These are phyloP conservation scores for Chlorociboria aeruginascens DNA, from an alignment of 495 filamentous ascomycete species.

Conservation along the genomic window DNA sequence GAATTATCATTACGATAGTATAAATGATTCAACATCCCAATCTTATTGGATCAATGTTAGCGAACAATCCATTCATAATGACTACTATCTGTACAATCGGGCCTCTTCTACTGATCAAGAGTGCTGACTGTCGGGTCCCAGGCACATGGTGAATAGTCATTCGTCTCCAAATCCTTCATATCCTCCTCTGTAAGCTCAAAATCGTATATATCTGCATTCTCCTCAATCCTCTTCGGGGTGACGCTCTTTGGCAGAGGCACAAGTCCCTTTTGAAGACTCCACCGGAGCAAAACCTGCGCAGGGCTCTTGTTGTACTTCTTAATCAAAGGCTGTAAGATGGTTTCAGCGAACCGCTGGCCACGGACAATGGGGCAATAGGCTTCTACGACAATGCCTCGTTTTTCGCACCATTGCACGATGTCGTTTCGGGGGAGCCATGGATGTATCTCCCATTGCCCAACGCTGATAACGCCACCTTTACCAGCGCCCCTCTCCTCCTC, in stretches of 20 bases:
- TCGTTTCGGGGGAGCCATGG: slow-evolving; percentile 73
- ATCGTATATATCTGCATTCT: slow-evolving; percentile 70
- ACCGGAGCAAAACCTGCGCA: slow-evolving; percentile 71
- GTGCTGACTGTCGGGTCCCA: slow-evolving; percentile 57
- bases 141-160: slow-evolving; percentile 49
- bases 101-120: slow-evolving; percentile 7
- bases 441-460: slow-evolving; percentile 85
- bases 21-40: too few relatives aligned
- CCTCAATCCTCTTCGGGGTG: slow-evolving; percentile 50
- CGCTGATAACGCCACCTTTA: slow-evolving; percentile 61
- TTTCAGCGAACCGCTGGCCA: slow-evolving; percentile 53
- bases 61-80: too few relatives aligned
- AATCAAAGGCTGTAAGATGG: slow-evolving; percentile 42
- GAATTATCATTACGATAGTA: too few relatives aligned
- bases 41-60: too few relatives aligned
- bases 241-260: slow-evolving; percentile 70
- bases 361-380: slow-evolving; percentile 74
- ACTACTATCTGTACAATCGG: too few relatives aligned
- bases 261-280: slow-evolving; percentile 76
- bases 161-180: slow-evolving; percentile 37
- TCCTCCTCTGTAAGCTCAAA: slow-evolving; percentile 64
- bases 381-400: slow-evolving; percentile 58
- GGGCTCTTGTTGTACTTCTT: slow-evolving; percentile 61
- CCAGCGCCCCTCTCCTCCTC: slow-evolving; percentile 47
- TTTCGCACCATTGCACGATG: slow-evolving; percentile 62